Evolutionary conservation across 73 alveolate species (phyloP), one percentile per base, ranked within the genome.

Genomic region (Effrenium voratum): DNA sequence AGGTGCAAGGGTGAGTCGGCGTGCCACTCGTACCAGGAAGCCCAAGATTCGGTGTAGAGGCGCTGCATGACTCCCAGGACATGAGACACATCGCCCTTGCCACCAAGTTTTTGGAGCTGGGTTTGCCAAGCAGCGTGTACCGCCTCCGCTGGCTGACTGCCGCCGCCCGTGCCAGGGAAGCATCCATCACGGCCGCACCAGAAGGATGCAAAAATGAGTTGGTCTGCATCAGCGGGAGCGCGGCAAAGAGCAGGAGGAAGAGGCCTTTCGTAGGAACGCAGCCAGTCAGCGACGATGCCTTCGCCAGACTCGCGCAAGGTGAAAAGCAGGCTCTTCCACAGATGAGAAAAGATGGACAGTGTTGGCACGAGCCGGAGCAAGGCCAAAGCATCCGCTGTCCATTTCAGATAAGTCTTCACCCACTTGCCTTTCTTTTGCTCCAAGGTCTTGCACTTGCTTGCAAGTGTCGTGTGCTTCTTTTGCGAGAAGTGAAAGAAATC

Each of bases 61-160:
- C 40, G 38, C 46, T 83, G 93, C 55, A 83, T 30, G 46, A 55
- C 93, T 0, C 2, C 5, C 41, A 83, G 34, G 24, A 43, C 76
- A 10, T 83, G 79, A 46, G 30, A 16, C 19, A 81, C 36, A 38
- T 49, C 12, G 32, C 92, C 92, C 32, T 26, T 4, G 76, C 92
- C 92, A 19, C 92, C 92, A 5, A 81, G 75, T 1, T 2, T 5
- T 10, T 6, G 52, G 16, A 81, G 36, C 3, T 47, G 46, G 5
- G 30, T 28, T 28, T 81, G 92, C 92, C 92, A 81, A 3, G 75
- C n/a, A 34, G 55, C 72, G 47, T 81, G 92, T n/a, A 81, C n/a
- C 2, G 92, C 72, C 47, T 81, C 92, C 6, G 92, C 92, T 1
- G 92, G 92, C 92, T 81, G 52, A 50, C 75, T 81, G 73, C 92